A percentile compares a stretch with the other conserved stretches of the same genome.
phyloP scores from a whole-genome alignment of 2,329 filamentous ascomycete genomes.

The Laburnicola sp. region DNA sequence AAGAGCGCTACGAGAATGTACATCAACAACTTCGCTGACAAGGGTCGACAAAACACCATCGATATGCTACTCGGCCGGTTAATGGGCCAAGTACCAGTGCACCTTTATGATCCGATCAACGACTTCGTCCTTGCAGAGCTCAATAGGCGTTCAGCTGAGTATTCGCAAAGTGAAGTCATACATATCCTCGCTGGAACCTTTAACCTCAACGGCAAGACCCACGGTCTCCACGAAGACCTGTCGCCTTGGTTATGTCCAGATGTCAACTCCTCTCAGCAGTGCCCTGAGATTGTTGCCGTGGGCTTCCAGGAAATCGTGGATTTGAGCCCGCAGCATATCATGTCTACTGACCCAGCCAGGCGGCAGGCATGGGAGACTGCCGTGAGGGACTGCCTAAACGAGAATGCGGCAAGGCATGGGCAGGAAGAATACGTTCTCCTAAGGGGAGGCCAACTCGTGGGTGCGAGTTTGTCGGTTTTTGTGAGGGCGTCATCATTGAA shows the following conservation, averaged over 20 bases:
- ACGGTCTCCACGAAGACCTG: constrained; percentile 77
- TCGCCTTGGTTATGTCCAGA: constrained; percentile 82
- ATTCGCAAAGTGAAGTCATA: constrained; percentile 72
- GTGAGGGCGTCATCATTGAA: constrained; percentile 76
- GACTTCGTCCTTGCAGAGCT: constrained; percentile 84
- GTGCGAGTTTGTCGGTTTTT: constrained; percentile 89
- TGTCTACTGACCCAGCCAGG: constrained; percentile 91
- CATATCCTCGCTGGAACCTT: constrained; percentile 87
- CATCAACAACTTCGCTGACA: constrained; percentile 97
- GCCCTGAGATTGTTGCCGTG: constrained; percentile 84
- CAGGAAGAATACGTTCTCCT: constrained; percentile 85
- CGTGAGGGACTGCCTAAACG: constrained; percentile 77
- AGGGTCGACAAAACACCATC: constrained; percentile 89
- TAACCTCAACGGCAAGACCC: constrained; percentile 87
- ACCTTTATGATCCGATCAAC: constrained; percentile 91
- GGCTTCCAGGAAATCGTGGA: constrained; percentile 99
- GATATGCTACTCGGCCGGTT: constrained; percentile 87
- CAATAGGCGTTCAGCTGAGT: constrained; percentile 67
- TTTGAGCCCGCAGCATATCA: constrained; percentile 94
- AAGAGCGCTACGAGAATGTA: constrained; percentile 94
- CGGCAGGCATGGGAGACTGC: constrained; percentile 85
- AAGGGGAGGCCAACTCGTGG: constrained; percentile 90
- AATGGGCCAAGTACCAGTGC: constrained; percentile 79
- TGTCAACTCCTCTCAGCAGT: constrained; percentile 57
- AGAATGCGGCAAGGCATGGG: constrained; percentile 64